A percentile compares a stretch with the other conserved stretches of the same genome.
phyloP scores from a whole-genome alignment of 176 grass and related monocot genomes.

The Stipa capillata region DNA sequence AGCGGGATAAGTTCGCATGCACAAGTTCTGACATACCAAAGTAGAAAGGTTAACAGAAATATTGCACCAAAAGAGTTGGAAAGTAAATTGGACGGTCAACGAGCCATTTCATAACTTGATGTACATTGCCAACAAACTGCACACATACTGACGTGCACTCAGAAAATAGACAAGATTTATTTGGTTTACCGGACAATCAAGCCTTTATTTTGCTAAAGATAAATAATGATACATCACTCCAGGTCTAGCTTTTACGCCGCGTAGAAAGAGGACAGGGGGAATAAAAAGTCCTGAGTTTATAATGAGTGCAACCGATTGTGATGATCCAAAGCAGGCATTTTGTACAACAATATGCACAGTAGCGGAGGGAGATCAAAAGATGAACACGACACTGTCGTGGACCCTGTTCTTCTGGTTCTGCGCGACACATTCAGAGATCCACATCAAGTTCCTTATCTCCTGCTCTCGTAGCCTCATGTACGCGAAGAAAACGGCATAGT shows the following conservation, averaged over 20 bases:
- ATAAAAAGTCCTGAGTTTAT: conserved; percentile 13
- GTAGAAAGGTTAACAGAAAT: background rate
- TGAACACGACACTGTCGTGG: conserved; percentile 88
- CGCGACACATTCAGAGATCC: conserved; percentile 94
- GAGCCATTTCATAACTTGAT: background rate
- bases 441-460: conserved; percentile 98
- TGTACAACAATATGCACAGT: conserved; percentile 31
- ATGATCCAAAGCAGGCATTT: conserved; percentile 25
- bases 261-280: background rate
- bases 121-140: conserved; percentile 11
- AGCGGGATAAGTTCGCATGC: too few relatives aligned
- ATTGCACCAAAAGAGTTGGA: background rate
- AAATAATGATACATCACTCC: conserved; percentile 29
- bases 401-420: conserved; percentile 94
- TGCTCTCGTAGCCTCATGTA: conserved; percentile 91
- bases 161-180: conserved; percentile 27
- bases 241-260: conserved; percentile 3
- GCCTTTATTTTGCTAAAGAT: conserved; percentile 44
- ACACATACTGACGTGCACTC: background rate
- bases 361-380: conserved; percentile 46
- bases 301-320: conserved; percentile 13
- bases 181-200: conserved; percentile 15
- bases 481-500: conserved; percentile 89
- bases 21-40: background rate
- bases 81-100: background rate